Base-by-base conservation (phyloP, 192 early-diverging fungal genomes). In the Gryganskiella cystojenkinii region DNA sequence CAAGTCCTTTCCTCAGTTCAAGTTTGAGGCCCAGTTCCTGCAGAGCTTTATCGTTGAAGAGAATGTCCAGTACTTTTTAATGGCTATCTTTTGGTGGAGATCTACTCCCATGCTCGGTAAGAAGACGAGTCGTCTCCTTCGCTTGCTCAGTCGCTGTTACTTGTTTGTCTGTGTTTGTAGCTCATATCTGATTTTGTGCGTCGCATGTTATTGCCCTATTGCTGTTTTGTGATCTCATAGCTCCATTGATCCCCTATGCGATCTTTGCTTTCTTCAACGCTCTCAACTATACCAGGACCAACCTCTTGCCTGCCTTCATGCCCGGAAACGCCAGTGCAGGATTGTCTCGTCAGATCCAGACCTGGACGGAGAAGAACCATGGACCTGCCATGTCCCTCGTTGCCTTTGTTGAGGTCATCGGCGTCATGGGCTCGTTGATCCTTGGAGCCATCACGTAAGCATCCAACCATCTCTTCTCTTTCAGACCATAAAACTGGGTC, bases 221-320 rank as follows among this genome's bases (percentile, higher is more conserved):
- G 19, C 27, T 50, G 17, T 25, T 55, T 34, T 25, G 52, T 45
- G 22, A 20, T 27, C 3, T 27, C 24, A 3, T 71, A 93, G 91
- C 90, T n/a, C 85, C 91, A n/a, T 81, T 94, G 59, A 79, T 95
- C 56, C 93, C 93, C 9, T 93, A 89, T 46, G 82, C 71, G 9
- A 87, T 87, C 54, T 95, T 93, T 61, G 93, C 93, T 6, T 61
- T 91, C 56, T 92, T 95, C 76, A 92, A 95, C 66, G 82, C 86
- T 2, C 73, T 92, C 58, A 89, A 86, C 64, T 95, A 92, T 74
- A 59, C 86, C 30, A 87, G 92, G 47, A 84, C 85, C 25, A 90
- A 89, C 55, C 55, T 94, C 49, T 64, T 94, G 20, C 92, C 89
- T n/a, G 83, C 82, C 20, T 56, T 91, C 19, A 81, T 89, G 62